A percentile compares a stretch with the other conserved stretches of the same genome.
phyloP scores from a whole-genome alignment of 2,329 filamentous ascomycete genomes.

The Cyphellophora attinorum region DNA sequence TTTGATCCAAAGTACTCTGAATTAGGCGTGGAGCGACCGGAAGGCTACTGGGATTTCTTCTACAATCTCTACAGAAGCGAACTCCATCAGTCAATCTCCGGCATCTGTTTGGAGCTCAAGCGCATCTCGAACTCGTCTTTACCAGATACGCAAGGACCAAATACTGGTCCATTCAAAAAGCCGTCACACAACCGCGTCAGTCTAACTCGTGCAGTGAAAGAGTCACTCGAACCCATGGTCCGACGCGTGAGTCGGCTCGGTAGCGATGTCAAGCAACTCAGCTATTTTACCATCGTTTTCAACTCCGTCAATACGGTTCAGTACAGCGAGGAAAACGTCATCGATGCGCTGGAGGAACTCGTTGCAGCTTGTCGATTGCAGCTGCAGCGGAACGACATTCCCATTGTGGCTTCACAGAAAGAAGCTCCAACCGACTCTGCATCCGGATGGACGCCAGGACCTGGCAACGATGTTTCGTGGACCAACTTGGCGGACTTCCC shows the following conservation, averaged over 20 bases:
- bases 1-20: constrained; percentile 23
- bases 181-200: constrained; percentile 8
- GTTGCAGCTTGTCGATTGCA: constrained; percentile 1
- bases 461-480: background rate
- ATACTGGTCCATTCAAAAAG: background rate
- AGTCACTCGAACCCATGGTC: constrained; percentile 14
- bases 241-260: constrained; percentile 11
- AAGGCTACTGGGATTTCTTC: constrained; percentile 18
- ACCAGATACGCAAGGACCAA: background rate
- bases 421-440: background rate
- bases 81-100: constrained; percentile 9
- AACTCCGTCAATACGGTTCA: constrained; percentile 6
- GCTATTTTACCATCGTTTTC: constrained; percentile 15
- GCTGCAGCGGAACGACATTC: background rate
- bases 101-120: constrained; percentile 16
- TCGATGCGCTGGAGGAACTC: background rate
- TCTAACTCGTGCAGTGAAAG: constrained; percentile 12
- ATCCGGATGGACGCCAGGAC: background rate
- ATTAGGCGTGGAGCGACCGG: constrained; percentile 18
- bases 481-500: constrained; percentile 1
- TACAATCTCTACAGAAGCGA: constrained; percentile 16
- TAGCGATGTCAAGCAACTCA: constrained; percentile 14
- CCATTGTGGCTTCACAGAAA: background rate
- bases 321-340: background rate
- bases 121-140: constrained; percentile 4